These are phyloP conservation scores for Agastache rugosa DNA, from an alignment of 257 asterid genomes.

Conservation along the genomic window DNA sequence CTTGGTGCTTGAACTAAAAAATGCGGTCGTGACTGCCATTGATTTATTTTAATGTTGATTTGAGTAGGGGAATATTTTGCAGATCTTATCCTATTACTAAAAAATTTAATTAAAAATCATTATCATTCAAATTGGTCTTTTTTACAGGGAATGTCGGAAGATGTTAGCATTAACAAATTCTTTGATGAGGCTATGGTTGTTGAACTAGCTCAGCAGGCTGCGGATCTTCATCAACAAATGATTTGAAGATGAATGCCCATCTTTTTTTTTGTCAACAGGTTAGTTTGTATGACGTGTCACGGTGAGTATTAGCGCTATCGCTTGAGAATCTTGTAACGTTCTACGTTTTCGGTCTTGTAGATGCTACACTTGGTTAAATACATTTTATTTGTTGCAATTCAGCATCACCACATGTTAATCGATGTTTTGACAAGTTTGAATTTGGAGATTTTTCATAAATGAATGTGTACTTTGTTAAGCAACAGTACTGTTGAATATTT, in stretches of 20 bases:
- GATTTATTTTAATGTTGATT: neutral
- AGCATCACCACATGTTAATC: neutral
- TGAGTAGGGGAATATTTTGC: neutral
- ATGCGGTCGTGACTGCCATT: neutral
- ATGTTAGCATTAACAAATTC: constrained; percentile 87
- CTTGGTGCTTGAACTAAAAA: neutral
- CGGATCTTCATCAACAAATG: constrained; percentile 90
- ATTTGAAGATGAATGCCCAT: constrained; percentile 29
- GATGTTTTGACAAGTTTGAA: neutral
- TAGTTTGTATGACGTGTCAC: neutral
- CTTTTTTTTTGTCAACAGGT: neutral
- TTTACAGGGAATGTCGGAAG: constrained; percentile 95
- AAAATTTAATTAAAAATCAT: too few relatives aligned
- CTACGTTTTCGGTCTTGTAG: neutral
- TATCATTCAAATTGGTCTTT: neutral
- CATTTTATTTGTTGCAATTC: neutral
- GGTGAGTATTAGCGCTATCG: neutral
- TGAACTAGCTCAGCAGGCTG: constrained; percentile 93
- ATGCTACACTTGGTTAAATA: neutral
- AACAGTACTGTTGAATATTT: neutral
- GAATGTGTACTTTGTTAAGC: constrained; percentile 7
- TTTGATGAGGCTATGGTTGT: constrained; percentile 97
- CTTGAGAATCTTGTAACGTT: neutral
- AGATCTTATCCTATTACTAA: neutral
- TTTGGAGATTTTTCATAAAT: neutral